These are phyloP conservation scores for Chamaecyparis obtusa DNA, from an alignment of 75 land plant species.

Conservation along the genomic window DNA sequence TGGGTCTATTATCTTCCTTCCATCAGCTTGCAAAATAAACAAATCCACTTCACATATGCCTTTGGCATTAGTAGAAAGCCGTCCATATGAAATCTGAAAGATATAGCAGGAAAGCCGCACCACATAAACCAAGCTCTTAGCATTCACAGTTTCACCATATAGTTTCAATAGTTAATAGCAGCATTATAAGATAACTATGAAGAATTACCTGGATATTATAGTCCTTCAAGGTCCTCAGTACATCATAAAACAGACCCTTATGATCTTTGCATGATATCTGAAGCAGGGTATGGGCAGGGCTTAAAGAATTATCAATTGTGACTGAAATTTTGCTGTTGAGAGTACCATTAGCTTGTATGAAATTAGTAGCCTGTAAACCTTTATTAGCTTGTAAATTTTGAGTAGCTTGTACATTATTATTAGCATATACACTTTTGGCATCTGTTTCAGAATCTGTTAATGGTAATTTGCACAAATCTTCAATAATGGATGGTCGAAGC, in stretches of 20 bases:
- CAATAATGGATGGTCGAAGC: slow-evolving; percentile 47
- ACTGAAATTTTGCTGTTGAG: slow-evolving; percentile 22
- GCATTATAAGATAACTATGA: neutral
- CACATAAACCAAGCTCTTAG: neutral
- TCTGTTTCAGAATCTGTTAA: slow-evolving; percentile 8
- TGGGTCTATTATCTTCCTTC: slow-evolving; percentile 72
- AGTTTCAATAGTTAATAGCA: neutral
- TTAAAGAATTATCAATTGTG: slow-evolving; percentile 63
- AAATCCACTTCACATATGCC: slow-evolving; percentile 66
- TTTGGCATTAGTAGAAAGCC: slow-evolving; percentile 38
- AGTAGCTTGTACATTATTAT: neutral
- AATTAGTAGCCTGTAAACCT: neutral
- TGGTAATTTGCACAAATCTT: slow-evolving; percentile 41
- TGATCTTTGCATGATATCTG: slow-evolving; percentile 76
- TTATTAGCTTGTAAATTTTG: neutral
- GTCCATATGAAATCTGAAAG: slow-evolving; percentile 78
- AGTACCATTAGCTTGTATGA: slow-evolving; percentile 2
- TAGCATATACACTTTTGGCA: neutral
- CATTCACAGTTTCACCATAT: neutral
- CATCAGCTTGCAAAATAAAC: slow-evolving; percentile 67
- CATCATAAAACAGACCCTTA: slow-evolving; percentile 86
- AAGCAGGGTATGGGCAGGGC: slow-evolving; percentile 77
- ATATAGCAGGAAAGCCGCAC: neutral
- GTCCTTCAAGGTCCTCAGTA: slow-evolving; percentile 80
- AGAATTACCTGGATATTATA: slow-evolving; percentile 70